A percentile compares a stretch with the other conserved stretches of the same genome.
These are phyloP conservation scores for Penicillium cosmopolitanum DNA, from an alignment of 495 filamentous ascomycete species.

Conservation along the genomic window DNA sequence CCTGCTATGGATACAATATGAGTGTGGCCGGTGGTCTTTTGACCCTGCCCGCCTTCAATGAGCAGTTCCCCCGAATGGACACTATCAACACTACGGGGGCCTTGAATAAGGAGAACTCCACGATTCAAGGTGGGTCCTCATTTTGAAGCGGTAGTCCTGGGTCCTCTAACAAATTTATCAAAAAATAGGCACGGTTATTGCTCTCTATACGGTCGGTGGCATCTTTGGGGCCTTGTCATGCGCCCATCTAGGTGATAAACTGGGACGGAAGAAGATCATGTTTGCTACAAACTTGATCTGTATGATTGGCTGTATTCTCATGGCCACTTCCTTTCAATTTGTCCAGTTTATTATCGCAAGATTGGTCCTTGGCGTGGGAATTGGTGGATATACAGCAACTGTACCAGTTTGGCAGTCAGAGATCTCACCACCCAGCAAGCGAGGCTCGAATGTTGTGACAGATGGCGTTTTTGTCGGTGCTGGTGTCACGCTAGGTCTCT, in stretches of 20 bases:
- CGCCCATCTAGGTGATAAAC: slow-evolving; percentile 33
- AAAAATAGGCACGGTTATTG: slow-evolving; percentile 33
- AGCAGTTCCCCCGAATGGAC: slow-evolving; percentile 56
- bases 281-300: slow-evolving; percentile 31
- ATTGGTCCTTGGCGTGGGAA: slow-evolving; percentile 61
- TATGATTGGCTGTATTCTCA: slow-evolving; percentile 43
- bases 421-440: slow-evolving; percentile 39
- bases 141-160: too few species aligned
- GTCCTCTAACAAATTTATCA: neutral
- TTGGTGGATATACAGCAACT: slow-evolving; percentile 48
- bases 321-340: slow-evolving; percentile 43
- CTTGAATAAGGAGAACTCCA: slow-evolving; percentile 36
- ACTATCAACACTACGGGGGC: slow-evolving; percentile 47
- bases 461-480: slow-evolving; percentile 56
- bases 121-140: slow-evolving; percentile 41
- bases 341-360: slow-evolving; percentile 48
- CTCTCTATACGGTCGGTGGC: slow-evolving; percentile 37
- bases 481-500: slow-evolving; percentile 48
- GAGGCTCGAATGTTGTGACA: slow-evolving; percentile 43
- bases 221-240: slow-evolving; percentile 37
- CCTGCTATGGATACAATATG: slow-evolving; percentile 58
- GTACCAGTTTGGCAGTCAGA: slow-evolving; percentile 58
- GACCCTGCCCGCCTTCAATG: slow-evolving; percentile 44
- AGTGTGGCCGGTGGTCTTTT: slow-evolving; percentile 48
- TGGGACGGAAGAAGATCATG: slow-evolving; percentile 35